Percentiles rank a stretch among this genome's conserved stretches.
phyloP scores from a whole-genome alignment of 164 flowering plant species.

The Annona cherimola region DNA sequence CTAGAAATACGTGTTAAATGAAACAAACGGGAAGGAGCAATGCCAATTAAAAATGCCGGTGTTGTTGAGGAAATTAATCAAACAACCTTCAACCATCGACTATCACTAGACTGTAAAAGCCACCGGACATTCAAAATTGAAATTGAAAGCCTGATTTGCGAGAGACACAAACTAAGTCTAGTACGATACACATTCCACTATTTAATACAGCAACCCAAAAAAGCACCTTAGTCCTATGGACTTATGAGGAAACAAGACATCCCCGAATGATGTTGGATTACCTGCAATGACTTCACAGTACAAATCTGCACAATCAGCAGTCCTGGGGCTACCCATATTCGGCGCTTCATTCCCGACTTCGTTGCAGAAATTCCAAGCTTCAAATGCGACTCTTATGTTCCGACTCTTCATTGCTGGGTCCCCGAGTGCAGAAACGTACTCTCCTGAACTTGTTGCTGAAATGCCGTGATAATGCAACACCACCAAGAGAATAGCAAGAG shows the following conservation, averaged over 20 bases:
- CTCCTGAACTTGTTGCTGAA: neutral
- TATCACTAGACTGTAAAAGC: too few species aligned
- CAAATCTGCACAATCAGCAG: conserved; percentile 48
- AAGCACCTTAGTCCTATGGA: neutral
- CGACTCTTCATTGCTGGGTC: conserved; percentile 50
- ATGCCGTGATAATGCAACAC: neutral
- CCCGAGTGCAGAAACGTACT: conserved; percentile 39
- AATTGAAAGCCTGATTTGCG: too few species aligned
- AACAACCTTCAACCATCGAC: too few species aligned
- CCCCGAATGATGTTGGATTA: neutral
- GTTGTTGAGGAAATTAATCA: too few species aligned
- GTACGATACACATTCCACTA: too few species aligned
- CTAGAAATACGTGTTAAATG: too few species aligned
- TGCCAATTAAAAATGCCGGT: too few species aligned
- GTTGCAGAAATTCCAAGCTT: conserved; percentile 63
- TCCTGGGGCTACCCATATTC: conserved; percentile 47
- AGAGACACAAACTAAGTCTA: too few species aligned
- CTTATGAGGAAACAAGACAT: neutral
- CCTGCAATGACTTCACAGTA: conserved; percentile 24
- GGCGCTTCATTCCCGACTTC: conserved; percentile 52
- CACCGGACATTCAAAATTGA: too few species aligned
- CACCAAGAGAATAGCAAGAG: neutral
- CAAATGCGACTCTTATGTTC: conserved; percentile 41
- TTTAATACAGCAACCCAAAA: too few species aligned
- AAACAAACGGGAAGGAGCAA: too few species aligned